phyloP scores from a whole-genome alignment of 257 asterid genomes.

The Solanum pimpinellifolium region DNA sequence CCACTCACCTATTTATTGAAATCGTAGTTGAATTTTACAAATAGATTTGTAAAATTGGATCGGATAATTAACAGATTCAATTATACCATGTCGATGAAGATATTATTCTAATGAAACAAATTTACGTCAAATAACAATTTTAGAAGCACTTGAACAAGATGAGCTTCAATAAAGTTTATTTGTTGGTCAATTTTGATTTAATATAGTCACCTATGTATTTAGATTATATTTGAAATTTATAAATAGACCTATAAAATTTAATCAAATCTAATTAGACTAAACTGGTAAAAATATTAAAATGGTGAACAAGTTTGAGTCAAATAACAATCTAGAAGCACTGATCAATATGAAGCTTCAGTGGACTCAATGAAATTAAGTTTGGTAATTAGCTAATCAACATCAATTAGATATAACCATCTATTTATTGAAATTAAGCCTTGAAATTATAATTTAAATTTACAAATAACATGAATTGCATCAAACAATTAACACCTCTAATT shows the following conservation, averaged over 20 bases:
- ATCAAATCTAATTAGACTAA: background rate
- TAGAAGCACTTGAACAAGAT: background rate
- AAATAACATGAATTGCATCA: background rate
- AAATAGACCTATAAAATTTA: background rate
- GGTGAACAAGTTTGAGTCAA: background rate
- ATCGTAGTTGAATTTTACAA: too few relatives aligned
- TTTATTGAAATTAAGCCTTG: too few relatives aligned
- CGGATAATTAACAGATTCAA: background rate
- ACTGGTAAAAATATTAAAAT: too few relatives aligned
- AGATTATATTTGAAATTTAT: background rate
- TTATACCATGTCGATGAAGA: too few relatives aligned
- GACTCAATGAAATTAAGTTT: background rate
- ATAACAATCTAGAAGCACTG: background rate
- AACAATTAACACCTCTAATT: background rate
- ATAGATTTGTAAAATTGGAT: background rate
- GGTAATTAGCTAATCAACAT: background rate
- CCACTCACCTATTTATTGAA: background rate
- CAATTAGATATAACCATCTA: background rate
- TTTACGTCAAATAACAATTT: too few relatives aligned
- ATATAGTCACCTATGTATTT: background rate
- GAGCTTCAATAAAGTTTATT: background rate
- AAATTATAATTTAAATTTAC: too few relatives aligned
- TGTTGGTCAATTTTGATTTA: too few relatives aligned
- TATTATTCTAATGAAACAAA: too few relatives aligned
- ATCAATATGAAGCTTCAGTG: background rate